Evolutionary conservation across 2,329 filamentous ascomycete species (phyloP), one percentile per base, ranked within the genome.

Genomic region (Orbilia quercus): DNA sequence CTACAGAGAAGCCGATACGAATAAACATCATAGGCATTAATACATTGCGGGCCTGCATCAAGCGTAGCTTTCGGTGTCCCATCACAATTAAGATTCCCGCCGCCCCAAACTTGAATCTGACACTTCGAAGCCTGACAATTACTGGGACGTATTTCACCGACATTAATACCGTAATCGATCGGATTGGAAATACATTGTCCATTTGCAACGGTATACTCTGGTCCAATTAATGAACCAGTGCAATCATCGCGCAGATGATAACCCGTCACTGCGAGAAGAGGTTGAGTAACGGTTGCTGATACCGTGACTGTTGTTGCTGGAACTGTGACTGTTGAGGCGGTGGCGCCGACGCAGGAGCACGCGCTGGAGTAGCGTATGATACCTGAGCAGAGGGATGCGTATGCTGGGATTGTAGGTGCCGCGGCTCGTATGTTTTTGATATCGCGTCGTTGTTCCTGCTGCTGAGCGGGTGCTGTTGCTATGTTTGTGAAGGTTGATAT

Each of bases 341-440:
- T 47, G 0, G 53, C 59, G 5, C 59, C 59, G 18, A 64, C 38
- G 31, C 59, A 64, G 1, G 59, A 54, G 18, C 59, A 64, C 40
- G 59, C 59, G 28, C 59, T 64, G 23, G 48, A 54, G 18, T 36
- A 64, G 1, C 59, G 36, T 7, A 5, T 11, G 11, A 12, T 14
- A 4, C 59, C 59, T 7, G 48, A 55, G n/a, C 59, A 64, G 7
- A 23, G 7, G 12, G 48, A 34, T 7, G 59, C 59, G 16, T 64
- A 64, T 1, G 23, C 16, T 5, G 59, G 59, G 6, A 64, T 50
- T 1, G 23, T 40, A 9, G 57, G 40, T 23, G 57, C 44, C 16
- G 31, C 14, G 28, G 28, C 28, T 31, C 28, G 28, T 9, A 31
- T 31, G 28, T n/a, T 23, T 7, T 45, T 16, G 20, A 58, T 20